Conservation (phyloP, 2,329 filamentous ascomycete genomes). For the Colletotrichum somersetense region DNA sequence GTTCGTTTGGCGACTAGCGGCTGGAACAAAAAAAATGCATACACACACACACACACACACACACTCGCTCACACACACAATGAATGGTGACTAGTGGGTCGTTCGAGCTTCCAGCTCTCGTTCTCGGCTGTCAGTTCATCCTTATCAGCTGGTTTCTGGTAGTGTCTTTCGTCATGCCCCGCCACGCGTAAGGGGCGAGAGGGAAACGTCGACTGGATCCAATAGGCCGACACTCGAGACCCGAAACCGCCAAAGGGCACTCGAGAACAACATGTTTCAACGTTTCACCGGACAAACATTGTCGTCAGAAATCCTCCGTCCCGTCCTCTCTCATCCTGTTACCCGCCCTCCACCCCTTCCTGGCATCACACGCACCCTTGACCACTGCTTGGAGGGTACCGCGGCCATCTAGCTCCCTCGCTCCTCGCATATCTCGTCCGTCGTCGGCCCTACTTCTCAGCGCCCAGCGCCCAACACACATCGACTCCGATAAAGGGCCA, state of each 20-base stretch:
- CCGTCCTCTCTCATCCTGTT: not conserved
- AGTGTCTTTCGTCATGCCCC: not conserved
- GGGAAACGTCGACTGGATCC: too few relatives aligned
- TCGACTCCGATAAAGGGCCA: not conserved
- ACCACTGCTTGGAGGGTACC: not conserved
- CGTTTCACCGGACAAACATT: slow-evolving; percentile 7
- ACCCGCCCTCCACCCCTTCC: not conserved
- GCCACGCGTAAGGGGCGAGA: not conserved
- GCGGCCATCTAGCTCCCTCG: not conserved
- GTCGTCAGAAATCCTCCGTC: not conserved
- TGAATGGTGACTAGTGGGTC: too few relatives aligned
- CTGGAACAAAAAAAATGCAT: not conserved
- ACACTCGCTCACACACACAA: too few relatives aligned
- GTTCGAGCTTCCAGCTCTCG: not conserved
- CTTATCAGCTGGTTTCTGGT: not conserved
- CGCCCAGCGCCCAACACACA: not conserved
- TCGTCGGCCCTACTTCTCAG: too few relatives aligned
- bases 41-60: not conserved
- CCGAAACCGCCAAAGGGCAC: not conserved
- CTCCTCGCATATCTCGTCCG: not conserved
- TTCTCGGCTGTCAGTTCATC: not conserved
- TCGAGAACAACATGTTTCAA: slow-evolving; percentile 12
- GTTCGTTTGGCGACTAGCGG: not conserved
- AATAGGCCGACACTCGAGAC: not conserved
- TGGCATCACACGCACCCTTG: not conserved